A percentile compares a stretch with the other conserved stretches of the same genome.
phyloP scores from a whole-genome alignment of 345 rosid species.

The Eucalyptus erythrocorys region DNA sequence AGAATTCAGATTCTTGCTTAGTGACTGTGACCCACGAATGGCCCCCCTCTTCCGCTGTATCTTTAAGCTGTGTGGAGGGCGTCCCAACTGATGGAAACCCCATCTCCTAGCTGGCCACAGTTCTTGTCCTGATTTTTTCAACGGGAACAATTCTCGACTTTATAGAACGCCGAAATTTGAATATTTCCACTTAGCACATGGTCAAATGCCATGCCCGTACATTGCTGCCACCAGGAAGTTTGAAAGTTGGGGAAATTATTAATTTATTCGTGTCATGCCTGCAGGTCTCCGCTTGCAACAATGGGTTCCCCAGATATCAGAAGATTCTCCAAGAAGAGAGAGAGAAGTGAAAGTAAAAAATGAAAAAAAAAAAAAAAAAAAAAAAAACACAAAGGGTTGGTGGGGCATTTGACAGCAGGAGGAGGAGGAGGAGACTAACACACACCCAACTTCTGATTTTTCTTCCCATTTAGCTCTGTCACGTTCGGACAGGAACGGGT shows the following conservation, averaged over 20 bases:
- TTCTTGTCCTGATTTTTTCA: background rate
- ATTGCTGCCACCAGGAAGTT: background rate
- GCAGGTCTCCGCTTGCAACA: slow-evolving; percentile 89
- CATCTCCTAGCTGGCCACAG: background rate
- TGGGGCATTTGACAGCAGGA: background rate
- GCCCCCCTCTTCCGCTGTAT: background rate
- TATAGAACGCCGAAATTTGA: background rate
- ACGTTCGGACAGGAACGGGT: slow-evolving; percentile 2
- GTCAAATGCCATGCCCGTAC: background rate
- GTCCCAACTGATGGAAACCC: background rate
- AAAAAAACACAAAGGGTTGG: background rate
- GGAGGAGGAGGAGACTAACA: background rate
- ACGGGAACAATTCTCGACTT: background rate
- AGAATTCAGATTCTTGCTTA: background rate
- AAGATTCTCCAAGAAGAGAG: slow-evolving; percentile 53
- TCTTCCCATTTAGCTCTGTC: background rate
- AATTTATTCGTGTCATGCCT: background rate
- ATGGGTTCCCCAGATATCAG: slow-evolving; percentile 62
- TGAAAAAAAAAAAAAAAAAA: background rate
- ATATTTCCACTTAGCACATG: background rate
- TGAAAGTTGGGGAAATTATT: background rate
- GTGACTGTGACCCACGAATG: background rate
- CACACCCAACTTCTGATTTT: background rate
- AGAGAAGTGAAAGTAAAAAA: slow-evolving; percentile 16
- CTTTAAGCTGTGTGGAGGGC: background rate